Percentiles rank a stretch among this genome's conserved stretches.
phyloP scores from a whole-genome alignment of 345 rosid genomes.

The Populus alba region DNA sequence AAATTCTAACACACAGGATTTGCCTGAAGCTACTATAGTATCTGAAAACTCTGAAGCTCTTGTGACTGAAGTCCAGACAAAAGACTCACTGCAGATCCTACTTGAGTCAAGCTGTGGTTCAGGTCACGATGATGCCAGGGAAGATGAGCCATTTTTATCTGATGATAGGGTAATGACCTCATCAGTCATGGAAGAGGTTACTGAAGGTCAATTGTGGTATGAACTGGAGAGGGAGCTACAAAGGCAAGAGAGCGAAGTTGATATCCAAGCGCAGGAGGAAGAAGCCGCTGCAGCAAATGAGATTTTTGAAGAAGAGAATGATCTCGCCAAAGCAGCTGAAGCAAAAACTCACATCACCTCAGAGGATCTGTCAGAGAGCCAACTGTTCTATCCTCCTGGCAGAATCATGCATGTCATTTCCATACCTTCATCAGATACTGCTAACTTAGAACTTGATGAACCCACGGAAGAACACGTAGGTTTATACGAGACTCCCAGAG shows the following conservation, averaged over 20 bases:
- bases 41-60: conserved; percentile 45
- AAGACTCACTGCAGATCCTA: conserved; percentile 29
- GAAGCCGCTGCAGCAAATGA: conserved; percentile 80
- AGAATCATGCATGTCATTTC: conserved; percentile 78
- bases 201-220: conserved; percentile 80
- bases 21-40: conserved; percentile 46
- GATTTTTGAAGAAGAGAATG: conserved; percentile 68
- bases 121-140: conserved; percentile 51
- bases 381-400: conserved; percentile 83
- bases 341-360: conserved; percentile 34
- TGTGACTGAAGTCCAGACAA: conserved; percentile 30
- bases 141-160: conserved; percentile 63
- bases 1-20: conserved; percentile 43
- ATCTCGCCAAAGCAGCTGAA: conserved; percentile 40
- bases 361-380: conserved; percentile 52
- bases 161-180: conserved; percentile 32
- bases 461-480: conserved; percentile 39
- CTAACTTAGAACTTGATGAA: conserved; percentile 15
- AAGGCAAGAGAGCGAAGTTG: conserved; percentile 55
- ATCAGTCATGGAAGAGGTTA: conserved; percentile 46
- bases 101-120: conserved; percentile 45
- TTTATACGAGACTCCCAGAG: conserved; percentile 76
- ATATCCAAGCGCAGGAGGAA: conserved; percentile 56
- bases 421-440: conserved; percentile 25
- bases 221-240: conserved; percentile 83